These are phyloP conservation scores for Candida dendrica DNA, from an alignment of 805 yeast species.

Conservation along the genomic window DNA sequence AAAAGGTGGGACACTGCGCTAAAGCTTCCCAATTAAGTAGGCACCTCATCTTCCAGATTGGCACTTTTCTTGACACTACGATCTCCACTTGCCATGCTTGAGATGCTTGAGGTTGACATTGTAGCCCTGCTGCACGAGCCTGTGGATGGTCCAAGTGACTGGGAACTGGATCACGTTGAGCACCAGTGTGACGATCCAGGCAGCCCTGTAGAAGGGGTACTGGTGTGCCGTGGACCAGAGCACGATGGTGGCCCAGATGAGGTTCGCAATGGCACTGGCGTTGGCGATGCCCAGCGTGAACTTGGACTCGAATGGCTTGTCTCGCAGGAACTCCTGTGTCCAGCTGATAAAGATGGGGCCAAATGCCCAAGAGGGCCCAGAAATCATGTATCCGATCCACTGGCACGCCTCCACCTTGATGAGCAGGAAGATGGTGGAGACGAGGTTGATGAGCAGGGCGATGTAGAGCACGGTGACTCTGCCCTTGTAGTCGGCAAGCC, in stretches of 20 bases:
- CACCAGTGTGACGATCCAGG: neutral
- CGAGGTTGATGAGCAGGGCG: neutral
- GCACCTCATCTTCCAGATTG: neutral
- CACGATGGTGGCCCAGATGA: slow-evolving; percentile 1
- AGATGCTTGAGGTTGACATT: neutral
- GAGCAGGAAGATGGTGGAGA: neutral
- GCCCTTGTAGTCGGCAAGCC: slow-evolving; percentile 2
- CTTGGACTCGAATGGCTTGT: neutral
- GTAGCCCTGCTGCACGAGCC: neutral
- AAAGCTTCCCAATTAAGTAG: neutral
- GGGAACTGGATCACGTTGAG: neutral
- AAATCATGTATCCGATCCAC: slow-evolving; percentile 2
- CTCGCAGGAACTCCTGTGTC: slow-evolving; percentile 2
- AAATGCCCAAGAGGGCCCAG: slow-evolving; percentile 1
- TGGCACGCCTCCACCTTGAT: slow-evolving; percentile 1
- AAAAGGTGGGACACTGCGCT: neutral
- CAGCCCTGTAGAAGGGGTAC: slow-evolving; percentile 1
- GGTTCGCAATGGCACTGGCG: slow-evolving; percentile 1
- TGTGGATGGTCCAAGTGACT: neutral
- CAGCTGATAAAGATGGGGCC: slow-evolving; percentile 1
- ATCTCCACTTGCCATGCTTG: neutral
- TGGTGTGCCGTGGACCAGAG: slow-evolving; percentile 1
- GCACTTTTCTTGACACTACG: neutral
- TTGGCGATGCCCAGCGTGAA: slow-evolving; percentile 1
- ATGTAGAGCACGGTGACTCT: neutral